Evolutionary conservation across 768 basidiomycete species (phyloP), one percentile per base, ranked within the genome.

Genomic region (Pleurotus sapidus): DNA sequence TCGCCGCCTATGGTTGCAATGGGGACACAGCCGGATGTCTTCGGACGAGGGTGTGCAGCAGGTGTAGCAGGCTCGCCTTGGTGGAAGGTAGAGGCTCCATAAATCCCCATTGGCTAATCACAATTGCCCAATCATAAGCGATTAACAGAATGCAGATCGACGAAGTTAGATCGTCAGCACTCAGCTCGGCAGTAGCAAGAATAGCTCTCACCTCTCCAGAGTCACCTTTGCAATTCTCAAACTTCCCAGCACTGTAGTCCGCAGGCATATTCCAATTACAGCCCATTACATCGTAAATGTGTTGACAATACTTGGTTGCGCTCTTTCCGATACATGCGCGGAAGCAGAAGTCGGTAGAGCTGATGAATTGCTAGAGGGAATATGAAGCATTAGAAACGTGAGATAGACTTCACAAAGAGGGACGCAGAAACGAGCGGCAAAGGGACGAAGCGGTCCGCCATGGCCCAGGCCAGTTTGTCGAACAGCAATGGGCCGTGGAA

Each of bases 231-330:
- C 86, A 89, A 11, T 77, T 71, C 59, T 82, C 78, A 63, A 81
- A 82, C 5, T 67, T 61, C 47, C 76, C 80, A 45, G 67, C 62
- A 59, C 64, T 72, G 60, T 81, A 83, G 55, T 74, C 75, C 14
- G 67, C 80, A 9, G 83, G 82, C 78, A 84, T 84, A 63, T 87
- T 84, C 83, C 86, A 88, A 4, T 38, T 68, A 64, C 89, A 78
- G 3, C 79, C 86, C 72, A 83, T 76, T 23, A 73, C 65, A 61
- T 79, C 77, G 66, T 79, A 79, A 60, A 87, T 83, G 61, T 86
- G 86, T 62, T 88, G 75, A 67, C 87, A 91, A 62, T 77, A 72
- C 3, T 65, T 68, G 1, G 83, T 79, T 1, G 86, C 82, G 20
- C 68, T 71, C 5, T 74, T 71, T 0, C 73, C 74, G 56, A 82